A percentile compares a stretch with the other conserved stretches of the same genome.
Evolutionary conservation across 2,329 filamentous ascomycete species (phyloP).

Genomic region (Botrytis medusae): DNA sequence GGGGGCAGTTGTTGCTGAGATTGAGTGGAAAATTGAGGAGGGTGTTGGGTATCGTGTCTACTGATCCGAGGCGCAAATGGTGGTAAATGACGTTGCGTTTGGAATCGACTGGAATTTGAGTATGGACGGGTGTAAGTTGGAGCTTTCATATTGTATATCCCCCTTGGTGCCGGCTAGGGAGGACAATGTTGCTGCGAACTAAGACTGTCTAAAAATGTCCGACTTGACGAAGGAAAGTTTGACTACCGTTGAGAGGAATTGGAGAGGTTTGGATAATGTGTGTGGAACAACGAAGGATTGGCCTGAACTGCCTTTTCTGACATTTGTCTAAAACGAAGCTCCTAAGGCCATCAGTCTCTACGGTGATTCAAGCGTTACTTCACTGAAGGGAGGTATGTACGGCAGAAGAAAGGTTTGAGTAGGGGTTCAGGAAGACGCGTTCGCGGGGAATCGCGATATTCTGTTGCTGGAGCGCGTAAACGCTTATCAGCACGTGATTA

Average conservation of each 20-base stretch:
- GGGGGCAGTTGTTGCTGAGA: background rate
- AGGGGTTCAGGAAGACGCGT: background rate
- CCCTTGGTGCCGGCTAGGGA: background rate
- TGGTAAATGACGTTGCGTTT: background rate
- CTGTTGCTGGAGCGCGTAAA: background rate
- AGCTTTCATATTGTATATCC: background rate
- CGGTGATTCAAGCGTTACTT: background rate
- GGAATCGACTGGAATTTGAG: background rate
- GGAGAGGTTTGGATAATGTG: background rate
- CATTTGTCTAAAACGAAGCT: background rate
- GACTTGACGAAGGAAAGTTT: background rate
- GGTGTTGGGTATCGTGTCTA: background rate
- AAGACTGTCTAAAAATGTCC: background rate
- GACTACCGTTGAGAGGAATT: background rate
- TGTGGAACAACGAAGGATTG: background rate
- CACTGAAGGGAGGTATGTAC: too few species aligned
- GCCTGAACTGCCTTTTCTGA: background rate
- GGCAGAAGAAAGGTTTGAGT: background rate
- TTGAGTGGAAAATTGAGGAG: background rate
- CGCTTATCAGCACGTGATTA: background rate
- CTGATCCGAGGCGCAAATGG: background rate
- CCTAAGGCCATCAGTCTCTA: background rate
- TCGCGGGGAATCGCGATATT: background rate
- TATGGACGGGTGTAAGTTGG: background rate
- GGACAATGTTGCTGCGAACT: background rate